Evolutionary conservation across 768 basidiomycete species (phyloP).

Genomic region (Daedaleopsis nitida): DNA sequence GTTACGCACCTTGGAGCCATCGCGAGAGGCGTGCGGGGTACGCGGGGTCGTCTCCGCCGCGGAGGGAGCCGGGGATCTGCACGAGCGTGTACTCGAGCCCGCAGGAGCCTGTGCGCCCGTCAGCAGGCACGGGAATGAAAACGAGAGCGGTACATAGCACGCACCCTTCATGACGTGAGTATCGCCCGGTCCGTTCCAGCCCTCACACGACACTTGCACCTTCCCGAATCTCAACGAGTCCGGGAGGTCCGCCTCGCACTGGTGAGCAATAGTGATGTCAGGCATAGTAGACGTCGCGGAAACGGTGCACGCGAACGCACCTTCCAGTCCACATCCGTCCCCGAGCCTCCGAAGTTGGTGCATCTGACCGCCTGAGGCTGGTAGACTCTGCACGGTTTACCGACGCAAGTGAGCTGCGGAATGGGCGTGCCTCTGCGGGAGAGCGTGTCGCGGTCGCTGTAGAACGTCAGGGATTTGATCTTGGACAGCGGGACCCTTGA

Average conservation of each 20-base stretch:
- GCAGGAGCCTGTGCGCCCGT: slow-evolving; percentile 67
- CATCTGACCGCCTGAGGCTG: slow-evolving; percentile 88
- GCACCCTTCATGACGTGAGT: slow-evolving; percentile 82
- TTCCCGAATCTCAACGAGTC: slow-evolving; percentile 79
- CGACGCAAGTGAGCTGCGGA: slow-evolving; percentile 79
- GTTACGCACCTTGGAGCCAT: slow-evolving; percentile 18
- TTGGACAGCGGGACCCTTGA: slow-evolving; percentile 61
- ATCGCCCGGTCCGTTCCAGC: slow-evolving; percentile 84
- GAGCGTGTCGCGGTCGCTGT: slow-evolving; percentile 64
- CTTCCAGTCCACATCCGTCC: slow-evolving; percentile 85
- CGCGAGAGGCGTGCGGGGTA: slow-evolving; percentile 15
- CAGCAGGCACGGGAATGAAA: too few relatives aligned
- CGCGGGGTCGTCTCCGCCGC: slow-evolving; percentile 5
- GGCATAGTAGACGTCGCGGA: too few relatives aligned
- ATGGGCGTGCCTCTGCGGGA: slow-evolving; percentile 69
- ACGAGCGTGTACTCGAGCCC: slow-evolving; percentile 83
- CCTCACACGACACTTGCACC: slow-evolving; percentile 89
- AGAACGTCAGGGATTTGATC: slow-evolving; percentile 79
- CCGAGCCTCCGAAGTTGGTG: slow-evolving; percentile 73
- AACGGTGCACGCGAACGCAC: too few relatives aligned
- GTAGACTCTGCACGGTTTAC: slow-evolving; percentile 74
- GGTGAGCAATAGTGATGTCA: too few relatives aligned
- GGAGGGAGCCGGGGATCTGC: slow-evolving; percentile 52
- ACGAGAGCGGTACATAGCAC: slow-evolving; percentile 7
- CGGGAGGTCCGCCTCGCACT: slow-evolving; percentile 92